Conservation (phyloP, 768 basidiomycete genomes). For the Scleroderma citrinum region DNA sequence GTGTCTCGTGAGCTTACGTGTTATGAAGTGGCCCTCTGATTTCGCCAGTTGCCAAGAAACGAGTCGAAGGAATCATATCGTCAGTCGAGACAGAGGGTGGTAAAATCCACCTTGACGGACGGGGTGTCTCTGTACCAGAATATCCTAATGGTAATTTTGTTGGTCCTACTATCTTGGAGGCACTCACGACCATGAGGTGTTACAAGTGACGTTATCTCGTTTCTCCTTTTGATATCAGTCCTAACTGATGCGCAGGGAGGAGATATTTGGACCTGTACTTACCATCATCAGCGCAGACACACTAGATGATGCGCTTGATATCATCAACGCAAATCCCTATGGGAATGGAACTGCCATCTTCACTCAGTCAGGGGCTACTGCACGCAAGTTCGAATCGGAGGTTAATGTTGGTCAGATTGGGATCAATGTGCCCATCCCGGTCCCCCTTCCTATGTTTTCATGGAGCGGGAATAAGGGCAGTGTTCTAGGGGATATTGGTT, state of each 20-base stretch:
- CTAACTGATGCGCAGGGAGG: slow-evolving; percentile 49
- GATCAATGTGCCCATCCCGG: slow-evolving; percentile 89
- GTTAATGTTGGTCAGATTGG: slow-evolving; percentile 93
- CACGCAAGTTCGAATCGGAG: slow-evolving; percentile 83
- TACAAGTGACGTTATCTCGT: slow-evolving; percentile 59
- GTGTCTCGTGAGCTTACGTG: neutral
- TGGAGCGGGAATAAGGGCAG: slow-evolving; percentile 95
- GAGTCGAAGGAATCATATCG: slow-evolving; percentile 69
- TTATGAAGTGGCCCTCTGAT: slow-evolving; percentile 64
- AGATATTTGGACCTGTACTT: slow-evolving; percentile 93
- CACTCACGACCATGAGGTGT: slow-evolving; percentile 74
- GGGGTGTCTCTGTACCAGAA: slow-evolving; percentile 55
- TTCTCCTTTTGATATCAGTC: neutral
- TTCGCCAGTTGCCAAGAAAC: slow-evolving; percentile 74
- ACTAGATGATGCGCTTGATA: slow-evolving; percentile 82
- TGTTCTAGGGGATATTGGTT: slow-evolving; percentile 79
- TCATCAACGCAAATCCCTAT: slow-evolving; percentile 87
- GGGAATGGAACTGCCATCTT: slow-evolving; percentile 96
- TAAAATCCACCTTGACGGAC: slow-evolving; percentile 80
- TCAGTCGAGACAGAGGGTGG: slow-evolving; percentile 80
- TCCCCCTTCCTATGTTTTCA: slow-evolving; percentile 91
- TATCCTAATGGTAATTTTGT: slow-evolving; percentile 93
- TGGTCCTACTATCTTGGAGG: slow-evolving; percentile 87
- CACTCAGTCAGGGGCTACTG: slow-evolving; percentile 93
- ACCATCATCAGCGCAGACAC: slow-evolving; percentile 72